Conservation (phyloP, 495 filamentous ascomycete species). For the Trichoderma gamsii region DNA sequence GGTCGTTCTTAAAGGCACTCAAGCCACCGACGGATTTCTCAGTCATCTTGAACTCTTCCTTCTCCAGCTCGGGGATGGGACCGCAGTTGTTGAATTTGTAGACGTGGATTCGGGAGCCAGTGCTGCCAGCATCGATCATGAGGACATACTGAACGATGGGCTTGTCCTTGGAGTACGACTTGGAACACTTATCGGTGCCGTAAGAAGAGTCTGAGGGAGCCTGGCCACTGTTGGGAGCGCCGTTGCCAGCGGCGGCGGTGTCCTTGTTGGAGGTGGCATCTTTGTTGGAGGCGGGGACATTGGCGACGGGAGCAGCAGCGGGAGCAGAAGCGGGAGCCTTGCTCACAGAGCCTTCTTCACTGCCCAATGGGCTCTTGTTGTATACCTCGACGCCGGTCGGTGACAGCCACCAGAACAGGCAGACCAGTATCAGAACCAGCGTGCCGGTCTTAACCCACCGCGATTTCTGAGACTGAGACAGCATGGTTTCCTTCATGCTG, state of each 20-base stretch:
- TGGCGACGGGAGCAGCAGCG: not conserved
- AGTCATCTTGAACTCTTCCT: conserved; percentile 86
- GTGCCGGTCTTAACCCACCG: conserved; percentile 79
- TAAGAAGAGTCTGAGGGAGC: conserved; percentile 51
- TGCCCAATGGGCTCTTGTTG: conserved; percentile 20
- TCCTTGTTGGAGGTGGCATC: not conserved
- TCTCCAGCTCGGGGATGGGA: conserved; percentile 85
- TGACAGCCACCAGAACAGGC: conserved; percentile 69
- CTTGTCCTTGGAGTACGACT: conserved; percentile 74
- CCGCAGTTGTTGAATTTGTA: conserved; percentile 99
- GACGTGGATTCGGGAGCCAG: conserved; percentile 94
- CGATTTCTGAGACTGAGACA: conserved; percentile 67
- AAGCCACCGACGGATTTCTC: conserved; percentile 71
- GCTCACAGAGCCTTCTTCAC: conserved; percentile 22
- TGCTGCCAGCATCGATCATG: conserved; percentile 98
- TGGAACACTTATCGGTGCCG: conserved; percentile 68
- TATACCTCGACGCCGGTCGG: conserved; percentile 48
- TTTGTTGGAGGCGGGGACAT: not conserved
- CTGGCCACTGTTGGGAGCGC: conserved; percentile 36
- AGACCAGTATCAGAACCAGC: conserved; percentile 65
- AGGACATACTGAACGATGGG: conserved; percentile 94
- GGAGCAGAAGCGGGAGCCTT: not conserved
- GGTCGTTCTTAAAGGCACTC: conserved; percentile 77
- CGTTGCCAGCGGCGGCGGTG: conserved; percentile 4
- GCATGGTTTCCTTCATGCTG: conserved; percentile 49